Evolutionary conservation across 2,329 filamentous ascomycete genomes (phyloP).

Genomic region (Colletotrichum cereale): DNA sequence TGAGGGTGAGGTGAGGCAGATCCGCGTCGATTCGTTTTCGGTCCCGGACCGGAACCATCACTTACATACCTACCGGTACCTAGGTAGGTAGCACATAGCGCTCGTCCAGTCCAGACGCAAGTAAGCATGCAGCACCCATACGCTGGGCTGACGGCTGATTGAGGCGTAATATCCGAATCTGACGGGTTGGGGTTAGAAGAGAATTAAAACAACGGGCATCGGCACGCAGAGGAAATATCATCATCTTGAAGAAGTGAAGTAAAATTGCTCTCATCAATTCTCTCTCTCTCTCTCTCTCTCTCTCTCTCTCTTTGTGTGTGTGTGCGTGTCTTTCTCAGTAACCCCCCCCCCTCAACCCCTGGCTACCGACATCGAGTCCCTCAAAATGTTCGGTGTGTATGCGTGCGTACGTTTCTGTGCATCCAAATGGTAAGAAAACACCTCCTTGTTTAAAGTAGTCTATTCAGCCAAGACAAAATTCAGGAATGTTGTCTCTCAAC

Average conservation of each 20-base stretch:
- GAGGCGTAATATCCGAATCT: slow-evolving; percentile 6
- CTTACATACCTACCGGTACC: slow-evolving; percentile 9
- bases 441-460: slow-evolving; percentile 26
- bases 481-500: slow-evolving; percentile 41
- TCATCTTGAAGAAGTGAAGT: background rate
- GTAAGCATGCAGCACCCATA: slow-evolving; percentile 1
- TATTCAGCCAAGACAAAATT: slow-evolving; percentile 31
- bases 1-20: background rate
- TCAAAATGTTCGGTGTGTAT: slow-evolving; percentile 5
- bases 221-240: slow-evolving; percentile 18
- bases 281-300: background rate
- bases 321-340: no score
- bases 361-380: background rate
- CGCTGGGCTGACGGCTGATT: background rate
- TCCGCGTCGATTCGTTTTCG: slow-evolving; percentile 29
- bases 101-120: slow-evolving; percentile 14
- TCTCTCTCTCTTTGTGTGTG: no score
- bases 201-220: slow-evolving; percentile 1
- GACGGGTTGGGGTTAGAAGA: background rate
- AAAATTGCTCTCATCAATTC: slow-evolving; percentile 12
- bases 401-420: slow-evolving; percentile 9
- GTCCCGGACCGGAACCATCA: slow-evolving; percentile 38
- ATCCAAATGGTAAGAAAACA: background rate
- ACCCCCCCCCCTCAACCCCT: background rate
- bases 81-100: background rate